Base-by-base conservation (phyloP, 2,329 filamentous ascomycete species). In the Cercospora zeina region DNA sequence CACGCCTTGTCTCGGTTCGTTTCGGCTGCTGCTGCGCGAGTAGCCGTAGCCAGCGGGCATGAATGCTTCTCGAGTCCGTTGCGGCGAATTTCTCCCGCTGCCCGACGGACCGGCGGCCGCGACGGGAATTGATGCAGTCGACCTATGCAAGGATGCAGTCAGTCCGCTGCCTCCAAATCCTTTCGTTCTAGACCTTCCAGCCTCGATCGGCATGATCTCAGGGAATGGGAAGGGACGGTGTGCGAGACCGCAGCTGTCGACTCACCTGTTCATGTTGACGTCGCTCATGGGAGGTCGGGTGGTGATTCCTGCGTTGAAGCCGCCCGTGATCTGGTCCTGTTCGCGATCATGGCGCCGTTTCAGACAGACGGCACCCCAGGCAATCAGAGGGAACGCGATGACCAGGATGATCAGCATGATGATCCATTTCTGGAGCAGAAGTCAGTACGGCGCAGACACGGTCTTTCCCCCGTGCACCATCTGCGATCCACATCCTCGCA, bases 381-480 rank as follows among this genome's bases (percentile, higher is more conserved):
- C 89, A 70, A 91, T 83, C 61, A 81, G 80, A 13, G 82, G 77
- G 64, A 96, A 89, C 58, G 81, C 87, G 63, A 93, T 79, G 47
- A 88, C 82, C 30, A 96, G 81, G 65, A 93, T 79, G 67, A 91
- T 87, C 58, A 95, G 81, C 82, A 95, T 91, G 65, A 93, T 82
- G 50, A 96, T 85, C 90, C 90, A 96, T 78, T 87, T 83, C 72
- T 74, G 63, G 30, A 19, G 30, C 45, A 33, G 10, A 58, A 7
- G 64, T 69, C 59, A 68, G 64, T 47, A 30, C 47, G 21, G 39
- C 19, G 39, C 39, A 45, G 3, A 0, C 39, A 24, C 39, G 6
- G 2, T 21, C 39, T 10, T 45, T 2, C 13, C 9, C 37, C 13
- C 47, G 2, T 14, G 6, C n/a, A 6, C 47, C 24, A 30, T 9